Conservation (phyloP, 1,139 yeast genomes). For the Sugiyamaella grinbergsii region DNA sequence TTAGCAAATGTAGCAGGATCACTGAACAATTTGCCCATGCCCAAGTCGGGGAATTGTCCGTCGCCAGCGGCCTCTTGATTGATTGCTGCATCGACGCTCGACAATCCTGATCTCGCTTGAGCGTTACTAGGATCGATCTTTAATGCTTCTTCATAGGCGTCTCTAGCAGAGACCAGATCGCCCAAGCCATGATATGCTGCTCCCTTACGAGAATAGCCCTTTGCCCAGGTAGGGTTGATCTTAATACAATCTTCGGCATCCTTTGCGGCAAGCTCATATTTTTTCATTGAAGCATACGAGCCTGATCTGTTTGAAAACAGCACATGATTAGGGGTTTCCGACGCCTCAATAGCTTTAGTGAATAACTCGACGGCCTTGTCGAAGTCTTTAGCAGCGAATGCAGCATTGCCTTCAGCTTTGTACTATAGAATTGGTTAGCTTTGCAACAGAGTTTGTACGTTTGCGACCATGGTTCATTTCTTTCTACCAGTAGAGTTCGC, state of each 20-base stretch:
- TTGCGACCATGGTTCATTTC: no score
- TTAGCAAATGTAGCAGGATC: constrained; percentile 80
- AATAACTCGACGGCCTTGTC: constrained; percentile 76
- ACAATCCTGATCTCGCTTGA: constrained; percentile 83
- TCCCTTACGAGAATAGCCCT: constrained; percentile 91
- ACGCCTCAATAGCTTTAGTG: constrained; percentile 84
- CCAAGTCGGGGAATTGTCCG: constrained; percentile 65
- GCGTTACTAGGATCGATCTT: constrained; percentile 80
- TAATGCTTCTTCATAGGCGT: constrained; percentile 76
- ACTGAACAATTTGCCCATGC: constrained; percentile 71
- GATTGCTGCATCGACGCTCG: constrained; percentile 63
- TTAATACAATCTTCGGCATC: constrained; percentile 84
- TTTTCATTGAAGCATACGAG: constrained; percentile 74
- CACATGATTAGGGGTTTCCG: constrained; percentile 82
- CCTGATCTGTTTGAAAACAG: constrained; percentile 95
- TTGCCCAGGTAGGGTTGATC: constrained; percentile 86
- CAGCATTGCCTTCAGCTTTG: constrained; percentile 75
- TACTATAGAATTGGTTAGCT: constrained; percentile 25
- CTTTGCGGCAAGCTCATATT: constrained; percentile 69
- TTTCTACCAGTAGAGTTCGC: no score
- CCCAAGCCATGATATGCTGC: constrained; percentile 91
- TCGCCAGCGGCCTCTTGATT: constrained; percentile 45
- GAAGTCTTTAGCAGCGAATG: constrained; percentile 85
- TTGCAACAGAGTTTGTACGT: no score
- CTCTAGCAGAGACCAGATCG: constrained; percentile 57